These are phyloP conservation scores for Podaxis carcinomalis DNA, from an alignment of 768 basidiomycete species.

Conservation along the genomic window DNA sequence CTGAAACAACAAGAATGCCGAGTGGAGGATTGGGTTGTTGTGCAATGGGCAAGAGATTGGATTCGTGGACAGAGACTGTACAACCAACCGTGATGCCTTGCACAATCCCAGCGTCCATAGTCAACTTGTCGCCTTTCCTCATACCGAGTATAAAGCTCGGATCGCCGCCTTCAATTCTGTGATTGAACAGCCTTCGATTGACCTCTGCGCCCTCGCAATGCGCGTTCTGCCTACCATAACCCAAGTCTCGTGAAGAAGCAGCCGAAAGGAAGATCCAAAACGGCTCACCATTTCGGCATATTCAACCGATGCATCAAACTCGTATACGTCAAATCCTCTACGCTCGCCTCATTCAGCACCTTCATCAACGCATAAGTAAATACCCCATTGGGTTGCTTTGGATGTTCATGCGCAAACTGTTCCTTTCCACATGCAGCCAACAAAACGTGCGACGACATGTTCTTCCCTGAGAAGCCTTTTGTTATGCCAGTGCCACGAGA, in stretches of 20 bases:
- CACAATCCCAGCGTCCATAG: constrained; percentile 25
- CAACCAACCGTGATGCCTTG: constrained; percentile 28
- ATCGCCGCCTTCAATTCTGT: constrained; percentile 22
- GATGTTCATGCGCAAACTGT: constrained; percentile 28
- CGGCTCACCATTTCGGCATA: constrained; percentile 23
- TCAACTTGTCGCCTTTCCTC: constrained; percentile 11
- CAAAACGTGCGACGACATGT: constrained; percentile 34
- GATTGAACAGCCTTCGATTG: constrained; percentile 29
- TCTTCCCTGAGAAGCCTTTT: constrained; percentile 20
- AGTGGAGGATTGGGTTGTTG: constrained; percentile 19
- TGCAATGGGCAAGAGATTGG: constrained; percentile 18
- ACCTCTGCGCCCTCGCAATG: constrained; percentile 30
- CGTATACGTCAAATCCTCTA: constrained; percentile 26
- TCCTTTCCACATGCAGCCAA: constrained; percentile 37
- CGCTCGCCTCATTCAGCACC: constrained; percentile 17
- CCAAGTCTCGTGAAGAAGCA: not conserved
- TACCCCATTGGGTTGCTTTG: constrained; percentile 20
- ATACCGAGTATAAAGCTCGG: constrained; percentile 22
- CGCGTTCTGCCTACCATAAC: constrained; percentile 27
- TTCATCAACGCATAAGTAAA: constrained; percentile 28
- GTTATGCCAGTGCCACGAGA: constrained; percentile 14
- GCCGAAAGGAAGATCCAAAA: not conserved
- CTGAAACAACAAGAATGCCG: constrained; percentile 18
- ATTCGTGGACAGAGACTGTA: constrained; percentile 20
- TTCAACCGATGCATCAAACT: constrained; percentile 27